Evolutionary conservation across 1,139 yeast species (phyloP).

Genomic region (Pichia sp.): DNA sequence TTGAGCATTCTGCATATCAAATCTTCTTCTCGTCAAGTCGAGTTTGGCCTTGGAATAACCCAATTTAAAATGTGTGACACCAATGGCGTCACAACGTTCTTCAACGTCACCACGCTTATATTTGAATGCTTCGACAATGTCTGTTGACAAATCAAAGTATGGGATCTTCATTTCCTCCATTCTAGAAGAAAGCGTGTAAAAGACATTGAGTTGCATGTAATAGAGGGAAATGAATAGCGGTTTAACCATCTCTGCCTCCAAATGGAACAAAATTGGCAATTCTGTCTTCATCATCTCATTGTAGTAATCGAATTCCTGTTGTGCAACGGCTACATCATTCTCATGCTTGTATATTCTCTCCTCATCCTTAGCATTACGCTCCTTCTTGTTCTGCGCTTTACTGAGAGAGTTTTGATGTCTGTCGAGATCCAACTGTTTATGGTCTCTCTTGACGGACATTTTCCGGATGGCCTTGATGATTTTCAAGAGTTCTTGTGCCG

Average conservation of each 20-base stretch:
- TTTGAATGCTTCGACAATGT: conserved; percentile 71
- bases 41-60: conserved; percentile 83
- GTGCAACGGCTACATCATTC: conserved; percentile 83
- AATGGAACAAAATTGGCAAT: conserved; percentile 74
- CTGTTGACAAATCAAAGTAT: conserved; percentile 79
- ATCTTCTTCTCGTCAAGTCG: conserved; percentile 74
- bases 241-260: conserved; percentile 87
- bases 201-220: conserved; percentile 95
- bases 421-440: conserved; percentile 90
- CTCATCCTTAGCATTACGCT: conserved; percentile 72
- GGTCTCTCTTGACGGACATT: conserved; percentile 93
- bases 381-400: conserved; percentile 77
- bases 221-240: conserved; percentile 92
- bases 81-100: conserved; percentile 79
- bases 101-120: conserved; percentile 86
- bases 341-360: conserved; percentile 84
- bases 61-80: conserved; percentile 80
- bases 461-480: conserved; percentile 79
- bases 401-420: conserved; percentile 64
- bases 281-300: conserved; percentile 90
- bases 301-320: conserved; percentile 92
- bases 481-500: conserved; percentile 84
- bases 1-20: conserved; percentile 37
- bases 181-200: conserved; percentile 80
- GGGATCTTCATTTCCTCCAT: conserved; percentile 98